Conservation (phyloP, 495 filamentous ascomycete species). For the Hypoxylon cercidicola region DNA sequence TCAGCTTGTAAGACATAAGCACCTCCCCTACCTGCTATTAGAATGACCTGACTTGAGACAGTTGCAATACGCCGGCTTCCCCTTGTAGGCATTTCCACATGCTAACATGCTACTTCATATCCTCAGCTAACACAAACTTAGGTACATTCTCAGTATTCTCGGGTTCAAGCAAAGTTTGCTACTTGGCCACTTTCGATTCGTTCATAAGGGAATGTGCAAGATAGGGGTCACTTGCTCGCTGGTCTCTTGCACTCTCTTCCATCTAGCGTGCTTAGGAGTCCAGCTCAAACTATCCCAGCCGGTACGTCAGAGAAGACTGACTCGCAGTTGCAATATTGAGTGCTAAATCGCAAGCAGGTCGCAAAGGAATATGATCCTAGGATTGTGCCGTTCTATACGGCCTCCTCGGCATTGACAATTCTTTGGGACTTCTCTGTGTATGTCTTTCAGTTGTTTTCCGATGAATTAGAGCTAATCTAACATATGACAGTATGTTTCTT, state of each 20-base stretch:
- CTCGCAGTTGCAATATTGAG: no score
- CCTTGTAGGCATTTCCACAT: constrained; percentile 21
- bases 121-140: constrained; percentile 11
- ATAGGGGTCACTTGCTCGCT: constrained; percentile 48
- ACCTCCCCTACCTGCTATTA: no score
- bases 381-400: constrained; percentile 55
- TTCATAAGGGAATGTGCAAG: constrained; percentile 54
- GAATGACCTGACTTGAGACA: constrained; percentile 11
- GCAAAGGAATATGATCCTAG: constrained; percentile 58
- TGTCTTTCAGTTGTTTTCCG: background rate
- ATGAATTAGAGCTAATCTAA: constrained; percentile 1
- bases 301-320: constrained; percentile 33
- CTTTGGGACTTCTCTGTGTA: constrained; percentile 60
- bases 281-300: constrained; percentile 59
- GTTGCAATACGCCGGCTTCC: constrained; percentile 22
- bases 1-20: constrained; percentile 18
- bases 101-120: background rate
- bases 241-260: constrained; percentile 46
- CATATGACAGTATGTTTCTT: constrained; percentile 52
- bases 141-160: constrained; percentile 57
- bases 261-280: constrained; percentile 49
- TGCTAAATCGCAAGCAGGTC: constrained; percentile 39
- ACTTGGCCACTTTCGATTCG: constrained; percentile 61
- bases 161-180: constrained; percentile 65
- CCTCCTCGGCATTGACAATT: constrained; percentile 55